Evolutionary conservation across 768 basidiomycete species (phyloP).

Genomic region (Multifurca ochricompacta): DNA sequence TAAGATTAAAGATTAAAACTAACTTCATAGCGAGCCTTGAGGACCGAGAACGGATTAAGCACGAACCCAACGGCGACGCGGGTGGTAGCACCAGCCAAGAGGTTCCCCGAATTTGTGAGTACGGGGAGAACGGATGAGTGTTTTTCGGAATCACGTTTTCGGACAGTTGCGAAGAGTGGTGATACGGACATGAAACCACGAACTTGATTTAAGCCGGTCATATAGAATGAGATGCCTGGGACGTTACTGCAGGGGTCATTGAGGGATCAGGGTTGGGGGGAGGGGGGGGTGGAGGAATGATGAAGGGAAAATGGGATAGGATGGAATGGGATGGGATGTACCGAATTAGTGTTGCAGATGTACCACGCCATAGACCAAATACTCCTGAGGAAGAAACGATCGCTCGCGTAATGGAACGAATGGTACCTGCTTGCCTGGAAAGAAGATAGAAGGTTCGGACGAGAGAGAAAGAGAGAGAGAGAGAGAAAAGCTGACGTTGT

Average conservation of each 20-base stretch:
- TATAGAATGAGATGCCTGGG: slow-evolving; percentile 89
- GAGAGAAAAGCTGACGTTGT: slow-evolving; percentile 30
- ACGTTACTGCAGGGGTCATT: slow-evolving; percentile 53
- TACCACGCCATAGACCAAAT: slow-evolving; percentile 82
- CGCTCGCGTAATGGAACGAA: slow-evolving; percentile 44
- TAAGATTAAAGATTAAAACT: slow-evolving; percentile 20
- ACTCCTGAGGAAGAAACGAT: slow-evolving; percentile 60
- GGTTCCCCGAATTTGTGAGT: slow-evolving; percentile 71
- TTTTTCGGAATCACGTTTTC: slow-evolving; percentile 11
- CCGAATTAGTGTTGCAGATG: slow-evolving; percentile 72
- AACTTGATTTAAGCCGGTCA: slow-evolving; percentile 77
- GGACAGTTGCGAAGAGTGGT: slow-evolving; percentile 50
- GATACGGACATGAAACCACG: slow-evolving; percentile 69
- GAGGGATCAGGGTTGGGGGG: too few relatives aligned
- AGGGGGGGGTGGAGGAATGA: background rate
- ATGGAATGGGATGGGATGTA: slow-evolving; percentile 23
- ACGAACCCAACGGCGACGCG: slow-evolving; percentile 76
- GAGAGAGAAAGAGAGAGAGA: background rate
- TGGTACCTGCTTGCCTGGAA: slow-evolving; percentile 32
- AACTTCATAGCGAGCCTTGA: slow-evolving; percentile 92
- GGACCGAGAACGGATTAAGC: slow-evolving; percentile 82
- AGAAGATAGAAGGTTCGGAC: too few relatives aligned
- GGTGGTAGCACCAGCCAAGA: slow-evolving; percentile 77
- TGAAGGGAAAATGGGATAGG: background rate
- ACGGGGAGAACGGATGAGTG: slow-evolving; percentile 55